phyloP scores from a whole-genome alignment of 192 early-diverging fungal species.

The Rhizoclosmatium globosum region DNA sequence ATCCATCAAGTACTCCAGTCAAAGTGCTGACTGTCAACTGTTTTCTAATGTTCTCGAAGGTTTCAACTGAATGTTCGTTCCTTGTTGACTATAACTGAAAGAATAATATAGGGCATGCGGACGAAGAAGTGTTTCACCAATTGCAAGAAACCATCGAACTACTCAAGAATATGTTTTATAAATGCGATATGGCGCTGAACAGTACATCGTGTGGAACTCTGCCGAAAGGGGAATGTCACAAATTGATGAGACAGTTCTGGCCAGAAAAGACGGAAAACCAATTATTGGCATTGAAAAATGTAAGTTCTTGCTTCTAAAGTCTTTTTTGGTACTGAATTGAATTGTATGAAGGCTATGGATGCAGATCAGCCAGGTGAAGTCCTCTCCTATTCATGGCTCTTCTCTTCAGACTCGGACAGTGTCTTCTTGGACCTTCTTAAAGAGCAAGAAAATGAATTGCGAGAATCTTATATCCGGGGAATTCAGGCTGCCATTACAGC shows the following conservation, averaged over 20 bases:
- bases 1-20: slow-evolving; percentile 4
- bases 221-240: slow-evolving; percentile 33
- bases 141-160: slow-evolving; percentile 45
- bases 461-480: slow-evolving; percentile 40
- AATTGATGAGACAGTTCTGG: slow-evolving; percentile 43
- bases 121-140: slow-evolving; percentile 56
- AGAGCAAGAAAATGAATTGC: slow-evolving; percentile 52
- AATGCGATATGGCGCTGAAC: slow-evolving; percentile 45
- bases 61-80: slow-evolving; percentile 9
- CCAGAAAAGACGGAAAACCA: slow-evolving; percentile 49
- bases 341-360: slow-evolving; percentile 47
- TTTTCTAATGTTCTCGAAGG: slow-evolving; percentile 54
- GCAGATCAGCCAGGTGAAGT: slow-evolving; percentile 54
- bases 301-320: slow-evolving; percentile 14
- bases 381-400: slow-evolving; percentile 55
- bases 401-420: slow-evolving; percentile 49
- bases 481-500: slow-evolving; percentile 24
- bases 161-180: slow-evolving; percentile 54
- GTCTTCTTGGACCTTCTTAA: slow-evolving; percentile 54
- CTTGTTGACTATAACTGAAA: background rate
- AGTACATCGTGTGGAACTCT: slow-evolving; percentile 46
- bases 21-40: slow-evolving; percentile 45
- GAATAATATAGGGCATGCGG: slow-evolving; percentile 24
- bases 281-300: slow-evolving; percentile 42
- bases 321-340: background rate